A percentile compares a stretch with the other conserved stretches of the same genome.
Conservation (phyloP, 139 green algal genomes). For the Ulvella scutata region DNA sequence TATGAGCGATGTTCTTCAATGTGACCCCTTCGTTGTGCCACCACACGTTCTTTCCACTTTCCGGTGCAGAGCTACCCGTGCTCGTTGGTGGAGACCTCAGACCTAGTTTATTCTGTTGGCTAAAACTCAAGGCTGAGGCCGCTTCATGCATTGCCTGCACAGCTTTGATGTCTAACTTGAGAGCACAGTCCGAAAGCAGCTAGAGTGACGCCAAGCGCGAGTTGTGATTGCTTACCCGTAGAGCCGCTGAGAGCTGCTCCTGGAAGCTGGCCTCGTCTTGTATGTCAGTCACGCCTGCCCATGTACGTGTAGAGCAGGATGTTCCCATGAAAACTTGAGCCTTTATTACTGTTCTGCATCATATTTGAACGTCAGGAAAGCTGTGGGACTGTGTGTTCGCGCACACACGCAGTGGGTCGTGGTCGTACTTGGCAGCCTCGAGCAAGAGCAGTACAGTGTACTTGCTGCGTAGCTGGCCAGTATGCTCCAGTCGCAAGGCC, state of each 20-base stretch:
- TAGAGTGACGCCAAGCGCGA: background rate
- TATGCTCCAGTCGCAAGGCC: background rate
- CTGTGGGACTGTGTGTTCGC: background rate
- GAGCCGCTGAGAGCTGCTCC: background rate
- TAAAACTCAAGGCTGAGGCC: background rate
- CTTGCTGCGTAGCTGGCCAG: background rate
- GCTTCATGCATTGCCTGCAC: background rate
- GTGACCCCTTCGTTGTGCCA: too few relatives aligned
- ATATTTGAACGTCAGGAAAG: background rate
- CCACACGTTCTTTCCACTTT: too few relatives aligned
- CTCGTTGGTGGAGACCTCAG: too few relatives aligned
- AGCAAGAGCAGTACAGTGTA: background rate
- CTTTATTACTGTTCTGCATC: background rate
- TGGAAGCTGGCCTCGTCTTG: background rate
- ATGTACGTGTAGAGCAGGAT: too few relatives aligned
- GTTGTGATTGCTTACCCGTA: background rate
- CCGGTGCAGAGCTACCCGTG: too few relatives aligned
- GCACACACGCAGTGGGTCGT: background rate
- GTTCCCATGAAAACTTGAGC: too few relatives aligned
- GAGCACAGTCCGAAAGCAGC: background rate
- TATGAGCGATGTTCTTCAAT: too few relatives aligned
- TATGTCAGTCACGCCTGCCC: background rate
- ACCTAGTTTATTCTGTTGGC: too few relatives aligned
- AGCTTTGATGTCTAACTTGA: background rate
- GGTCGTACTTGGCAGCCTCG: background rate